phyloP scores from a whole-genome alignment of 192 early-diverging fungal species.

The Backusella westeae region DNA sequence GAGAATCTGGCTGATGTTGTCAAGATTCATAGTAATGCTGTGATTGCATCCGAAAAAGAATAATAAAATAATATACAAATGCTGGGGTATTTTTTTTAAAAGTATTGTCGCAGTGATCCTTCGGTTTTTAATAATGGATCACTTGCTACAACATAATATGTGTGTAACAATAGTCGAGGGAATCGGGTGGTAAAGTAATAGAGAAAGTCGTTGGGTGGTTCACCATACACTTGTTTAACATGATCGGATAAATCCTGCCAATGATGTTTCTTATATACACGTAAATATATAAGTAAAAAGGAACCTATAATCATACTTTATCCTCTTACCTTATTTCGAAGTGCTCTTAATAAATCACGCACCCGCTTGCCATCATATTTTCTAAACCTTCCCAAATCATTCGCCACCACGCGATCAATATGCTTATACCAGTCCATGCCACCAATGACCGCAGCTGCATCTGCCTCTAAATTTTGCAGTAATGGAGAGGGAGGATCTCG shows the following conservation, averaged over 20 bases:
- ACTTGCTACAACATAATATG: constrained; percentile 79
- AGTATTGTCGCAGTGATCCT: constrained; percentile 66
- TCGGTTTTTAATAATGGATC: constrained; percentile 58
- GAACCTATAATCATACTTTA: background rate
- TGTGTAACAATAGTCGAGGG: constrained; percentile 82
- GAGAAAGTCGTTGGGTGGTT: constrained; percentile 83
- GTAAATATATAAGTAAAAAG: background rate
- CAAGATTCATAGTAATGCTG: constrained; percentile 53
- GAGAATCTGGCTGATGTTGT: constrained; percentile 67
- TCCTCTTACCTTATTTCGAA: constrained; percentile 73
- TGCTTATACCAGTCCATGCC: constrained; percentile 73
- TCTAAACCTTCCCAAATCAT: constrained; percentile 87
- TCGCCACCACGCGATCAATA: constrained; percentile 67
- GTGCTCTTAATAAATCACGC: constrained; percentile 83
- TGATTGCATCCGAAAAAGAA: constrained; percentile 21
- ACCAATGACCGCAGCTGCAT: constrained; percentile 59
- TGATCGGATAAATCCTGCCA: constrained; percentile 85
- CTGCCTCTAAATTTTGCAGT: constrained; percentile 64
- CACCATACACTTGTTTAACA: constrained; percentile 75
- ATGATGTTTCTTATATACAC: constrained; percentile 74
- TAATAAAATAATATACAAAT: background rate
- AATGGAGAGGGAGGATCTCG: constrained; percentile 66
- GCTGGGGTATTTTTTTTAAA: constrained; percentile 23
- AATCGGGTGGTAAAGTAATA: constrained; percentile 88
- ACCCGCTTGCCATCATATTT: constrained; percentile 86